Percentiles rank a stretch among this genome's conserved stretches.
Evolutionary conservation across 1,284 basidiomycete genomes (phyloP).

Genomic region (Ganoderma lucidum): DNA sequence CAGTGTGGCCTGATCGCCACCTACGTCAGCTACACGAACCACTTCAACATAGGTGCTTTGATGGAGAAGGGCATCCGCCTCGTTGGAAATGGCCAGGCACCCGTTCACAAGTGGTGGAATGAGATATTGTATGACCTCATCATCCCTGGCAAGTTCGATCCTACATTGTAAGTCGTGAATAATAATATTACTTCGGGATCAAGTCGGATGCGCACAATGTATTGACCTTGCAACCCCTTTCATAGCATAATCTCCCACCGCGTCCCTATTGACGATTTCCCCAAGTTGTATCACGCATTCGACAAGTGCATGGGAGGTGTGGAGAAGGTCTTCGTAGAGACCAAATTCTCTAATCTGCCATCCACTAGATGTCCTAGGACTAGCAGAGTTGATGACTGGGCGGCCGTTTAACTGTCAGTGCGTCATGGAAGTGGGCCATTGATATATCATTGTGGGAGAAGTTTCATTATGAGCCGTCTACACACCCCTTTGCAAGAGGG

Average conservation of each 20-base stretch:
- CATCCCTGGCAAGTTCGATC: conserved; percentile 73
- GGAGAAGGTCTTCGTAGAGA: conserved; percentile 73
- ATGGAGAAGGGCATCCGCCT: conserved; percentile 82
- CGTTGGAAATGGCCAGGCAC: conserved; percentile 79
- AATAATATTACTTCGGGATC: not conserved
- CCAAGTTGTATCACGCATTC: conserved; percentile 64
- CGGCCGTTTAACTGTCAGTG: not conserved
- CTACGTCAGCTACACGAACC: conserved; percentile 71
- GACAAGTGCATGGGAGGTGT: conserved; percentile 67
- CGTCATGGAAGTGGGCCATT: too few species aligned
- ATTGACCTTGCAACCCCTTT: conserved; percentile 19
- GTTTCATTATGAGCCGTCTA: too few species aligned
- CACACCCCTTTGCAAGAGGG: too few species aligned
- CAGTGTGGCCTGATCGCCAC: conserved; percentile 68
- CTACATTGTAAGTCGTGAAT: conserved; percentile 58
- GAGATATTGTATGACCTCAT: conserved; percentile 73
- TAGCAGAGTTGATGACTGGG: conserved; percentile 63
- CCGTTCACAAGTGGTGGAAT: conserved; percentile 79
- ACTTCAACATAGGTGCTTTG: conserved; percentile 77
- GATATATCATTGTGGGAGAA: too few species aligned
- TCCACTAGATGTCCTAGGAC: conserved; percentile 56
- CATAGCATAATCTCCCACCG: conserved; percentile 68
- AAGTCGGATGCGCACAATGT: not conserved
- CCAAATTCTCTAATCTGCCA: conserved; percentile 57
- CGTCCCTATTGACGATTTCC: conserved; percentile 69